Evolutionary conservation across 2,329 filamentous ascomycete species (phyloP), one percentile per base, ranked within the genome.

Genomic region (Hymenoscyphus linearis): DNA sequence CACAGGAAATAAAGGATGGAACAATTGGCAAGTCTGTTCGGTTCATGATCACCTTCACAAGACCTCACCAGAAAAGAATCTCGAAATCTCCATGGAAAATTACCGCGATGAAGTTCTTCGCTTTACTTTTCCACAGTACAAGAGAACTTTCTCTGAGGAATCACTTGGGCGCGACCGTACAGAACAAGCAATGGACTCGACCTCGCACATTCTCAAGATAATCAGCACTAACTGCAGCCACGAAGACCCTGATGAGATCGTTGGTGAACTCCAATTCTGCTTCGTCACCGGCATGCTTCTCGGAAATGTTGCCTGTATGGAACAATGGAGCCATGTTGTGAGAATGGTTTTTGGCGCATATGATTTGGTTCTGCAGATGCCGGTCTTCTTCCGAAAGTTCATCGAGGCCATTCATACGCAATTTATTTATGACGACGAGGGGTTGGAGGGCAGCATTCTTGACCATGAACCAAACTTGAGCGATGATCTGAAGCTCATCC

Each of bases 281-380:
- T 87, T 82, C 66, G 67, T 87, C 4, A 80, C 80, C 0, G 84
- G 84, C 40, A 78, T 81, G 69, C 77, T 83, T 59, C 78, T 87
- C 1, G 80, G 81, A 47, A 87, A 85, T 69, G 74, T 81, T 50
- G 76, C 82, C 9, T 87, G 84, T 65, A 75, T 85, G 52, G 82
- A 85, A 63, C 84, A 87, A 64, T 87, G 84, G 85, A 83, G 79
- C 76, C 78, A 84, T 67, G 77, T 85, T 63, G 76, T 81, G 44
- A 78, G 76, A 55, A 69, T 85, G 36, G 67, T 85, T 12, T 77
- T 87, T 54, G 78, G 79, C 27, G 79, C 82, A 1, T 78, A 80
- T 67, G 65, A 67, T 10, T 78, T 87, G 1, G 73, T 77, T 0
- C 62, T 73, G 25, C 67, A 70, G 3, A 74, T 74, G 1, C 83